These are phyloP conservation scores for Sporopachydermia quercuum DNA, from an alignment of 805 yeast species.

Conservation along the genomic window DNA sequence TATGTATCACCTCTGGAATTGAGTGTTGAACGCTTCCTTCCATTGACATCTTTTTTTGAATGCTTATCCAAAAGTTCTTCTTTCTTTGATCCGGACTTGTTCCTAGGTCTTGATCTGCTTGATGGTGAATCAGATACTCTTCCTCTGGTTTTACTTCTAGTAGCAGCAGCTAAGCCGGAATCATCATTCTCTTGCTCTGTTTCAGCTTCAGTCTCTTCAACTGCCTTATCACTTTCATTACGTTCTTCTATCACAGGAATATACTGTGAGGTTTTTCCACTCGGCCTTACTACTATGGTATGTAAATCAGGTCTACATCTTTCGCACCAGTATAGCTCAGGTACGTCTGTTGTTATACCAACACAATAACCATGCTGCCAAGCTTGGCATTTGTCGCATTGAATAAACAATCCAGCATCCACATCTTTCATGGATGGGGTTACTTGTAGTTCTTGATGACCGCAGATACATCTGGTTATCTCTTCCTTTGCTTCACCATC, in stretches of 20 bases:
- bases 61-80: background rate
- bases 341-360: slow-evolving; percentile 64
- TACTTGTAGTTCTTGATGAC: slow-evolving; percentile 29
- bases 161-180: background rate
- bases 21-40: slow-evolving; percentile 14
- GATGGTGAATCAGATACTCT: background rate
- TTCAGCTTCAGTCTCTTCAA: slow-evolving; percentile 17
- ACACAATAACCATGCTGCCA: slow-evolving; percentile 99
- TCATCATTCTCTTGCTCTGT: slow-evolving; percentile 9
- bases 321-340: slow-evolving; percentile 95
- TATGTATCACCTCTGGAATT: slow-evolving; percentile 20
- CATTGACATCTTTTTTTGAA: background rate
- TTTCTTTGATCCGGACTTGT: background rate
- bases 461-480: slow-evolving; percentile 41
- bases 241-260: slow-evolving; percentile 26
- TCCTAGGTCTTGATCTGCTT: background rate
- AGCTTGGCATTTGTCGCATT: slow-evolving; percentile 86
- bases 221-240: slow-evolving; percentile 5
- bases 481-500: slow-evolving; percentile 23
- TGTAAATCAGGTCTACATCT: slow-evolving; percentile 79
- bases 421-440: slow-evolving; percentile 22
- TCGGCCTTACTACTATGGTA: slow-evolving; percentile 30
- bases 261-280: slow-evolving; percentile 34
- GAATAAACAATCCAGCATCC: slow-evolving; percentile 89
- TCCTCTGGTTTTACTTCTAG: slow-evolving; percentile 8